A percentile compares a stretch with the other conserved stretches of the same genome.
phyloP scores from a whole-genome alignment of 75 land plant genomes.

The Picea sitchensis region DNA sequence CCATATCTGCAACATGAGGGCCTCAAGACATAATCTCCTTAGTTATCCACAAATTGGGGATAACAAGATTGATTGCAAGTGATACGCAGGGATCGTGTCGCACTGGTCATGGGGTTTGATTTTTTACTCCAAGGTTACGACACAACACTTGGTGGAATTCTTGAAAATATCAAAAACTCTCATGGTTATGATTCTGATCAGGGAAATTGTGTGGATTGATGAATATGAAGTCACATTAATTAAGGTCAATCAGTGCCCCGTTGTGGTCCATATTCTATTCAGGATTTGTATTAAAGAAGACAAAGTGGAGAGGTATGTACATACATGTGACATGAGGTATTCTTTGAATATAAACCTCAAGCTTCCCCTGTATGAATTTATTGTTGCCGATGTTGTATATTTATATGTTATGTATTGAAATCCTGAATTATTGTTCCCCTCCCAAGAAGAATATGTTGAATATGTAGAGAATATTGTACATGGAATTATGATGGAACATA shows the following conservation, averaged over 20 bases:
- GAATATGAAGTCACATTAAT: conserved; percentile 59
- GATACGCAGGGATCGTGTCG: conserved; percentile 60
- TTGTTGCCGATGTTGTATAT: conserved; percentile 78
- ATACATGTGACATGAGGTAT: conserved; percentile 89
- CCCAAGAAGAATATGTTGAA: conserved; percentile 67
- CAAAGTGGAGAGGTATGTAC: conserved; percentile 55
- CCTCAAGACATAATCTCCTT: no score
- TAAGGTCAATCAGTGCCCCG: conserved; percentile 97
- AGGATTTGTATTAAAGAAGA: conserved; percentile 26
- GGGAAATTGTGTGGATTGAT: conserved; percentile 41
- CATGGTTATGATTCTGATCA: conserved; percentile 39
- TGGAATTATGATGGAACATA: conserved; percentile 30
- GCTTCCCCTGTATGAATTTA: conserved; percentile 37
- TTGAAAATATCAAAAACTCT: conserved; percentile 38
- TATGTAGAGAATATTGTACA: conserved; percentile 54
- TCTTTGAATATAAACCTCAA: conserved; percentile 53
- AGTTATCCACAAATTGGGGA: no score
- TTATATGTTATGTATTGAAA: conserved; percentile 92
- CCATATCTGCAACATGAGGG: no score
- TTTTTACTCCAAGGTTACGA: conserved; percentile 73
- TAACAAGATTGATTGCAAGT: no score
- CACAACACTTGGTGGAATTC: conserved; percentile 44
- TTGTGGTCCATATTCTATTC: conserved; percentile 64
- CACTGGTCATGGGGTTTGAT: conserved; percentile 75
- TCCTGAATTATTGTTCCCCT: conserved; percentile 79